Percentiles rank a stretch among this genome's conserved stretches.
These are phyloP conservation scores for Tripidium arundinaceum DNA, from an alignment of 202 grass and related monocot species.

Conservation along the genomic window DNA sequence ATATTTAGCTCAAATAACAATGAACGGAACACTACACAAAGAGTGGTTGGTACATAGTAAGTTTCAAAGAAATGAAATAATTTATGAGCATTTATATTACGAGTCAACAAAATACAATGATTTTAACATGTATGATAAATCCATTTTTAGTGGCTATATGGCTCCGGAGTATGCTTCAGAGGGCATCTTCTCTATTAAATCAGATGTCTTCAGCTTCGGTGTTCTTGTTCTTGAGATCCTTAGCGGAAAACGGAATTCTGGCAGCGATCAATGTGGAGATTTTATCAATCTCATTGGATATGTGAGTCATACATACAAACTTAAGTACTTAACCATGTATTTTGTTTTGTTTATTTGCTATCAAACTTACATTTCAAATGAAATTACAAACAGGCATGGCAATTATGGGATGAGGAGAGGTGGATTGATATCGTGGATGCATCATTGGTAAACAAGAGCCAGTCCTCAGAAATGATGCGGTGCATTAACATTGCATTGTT, in stretches of 20 bases:
- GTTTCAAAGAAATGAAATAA: neutral
- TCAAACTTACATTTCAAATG: neutral
- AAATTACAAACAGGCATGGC: conserved; percentile 40
- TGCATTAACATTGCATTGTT: conserved; percentile 39
- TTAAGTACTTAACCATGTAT: neutral
- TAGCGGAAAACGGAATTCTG: conserved; percentile 40
- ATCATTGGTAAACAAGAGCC: conserved; percentile 13
- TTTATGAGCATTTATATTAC: neutral
- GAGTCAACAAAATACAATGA: neutral
- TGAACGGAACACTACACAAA: conserved; percentile 3
- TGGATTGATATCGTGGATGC: conserved; percentile 46
- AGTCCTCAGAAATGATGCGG: conserved; percentile 7
- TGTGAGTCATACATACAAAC: conserved; percentile 20
- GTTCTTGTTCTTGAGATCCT: conserved; percentile 53
- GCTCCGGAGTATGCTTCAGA: conserved; percentile 39
- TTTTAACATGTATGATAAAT: neutral
- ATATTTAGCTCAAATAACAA: conserved; percentile 27
- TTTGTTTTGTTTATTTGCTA: neutral
- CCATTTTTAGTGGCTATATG: conserved; percentile 36
- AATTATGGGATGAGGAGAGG: conserved; percentile 40
- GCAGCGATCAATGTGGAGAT: conserved; percentile 12
- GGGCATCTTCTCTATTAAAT: conserved; percentile 46
- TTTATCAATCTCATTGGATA: conserved; percentile 57
- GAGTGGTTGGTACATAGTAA: conserved; percentile 47
- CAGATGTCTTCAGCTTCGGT: conserved; percentile 53